Percentiles rank a stretch among this genome's conserved stretches.
These are phyloP conservation scores for Fusarium haematococcum DNA, from an alignment of 2,329 filamentous ascomycete genomes.

Conservation along the genomic window DNA sequence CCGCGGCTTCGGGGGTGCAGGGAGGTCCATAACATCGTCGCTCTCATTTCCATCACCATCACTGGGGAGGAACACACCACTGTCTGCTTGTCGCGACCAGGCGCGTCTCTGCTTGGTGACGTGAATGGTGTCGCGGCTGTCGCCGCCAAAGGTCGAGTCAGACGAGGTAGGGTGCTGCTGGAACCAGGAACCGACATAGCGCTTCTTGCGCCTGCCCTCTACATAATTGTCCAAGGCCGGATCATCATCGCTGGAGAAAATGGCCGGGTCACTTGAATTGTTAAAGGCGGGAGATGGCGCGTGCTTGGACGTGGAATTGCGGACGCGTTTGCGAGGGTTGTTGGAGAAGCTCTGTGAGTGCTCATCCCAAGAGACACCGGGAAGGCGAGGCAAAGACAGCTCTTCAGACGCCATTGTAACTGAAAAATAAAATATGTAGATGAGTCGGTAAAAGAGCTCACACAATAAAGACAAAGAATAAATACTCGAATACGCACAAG, in stretches of 20 bases:
- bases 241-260: slow-evolving; percentile 81
- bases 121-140: slow-evolving; percentile 33
- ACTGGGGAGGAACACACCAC: slow-evolving; percentile 76
- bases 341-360: slow-evolving; percentile 54
- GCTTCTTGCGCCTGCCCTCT: slow-evolving; percentile 68
- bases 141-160: slow-evolving; percentile 60
- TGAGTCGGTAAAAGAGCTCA: not conserved
- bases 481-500: slow-evolving; percentile 15
- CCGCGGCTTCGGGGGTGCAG: slow-evolving; percentile 48
- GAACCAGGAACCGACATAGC: slow-evolving; percentile 77
- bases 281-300: slow-evolving; percentile 57
- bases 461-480: slow-evolving; percentile 19
- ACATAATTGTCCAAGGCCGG: slow-evolving; percentile 74
- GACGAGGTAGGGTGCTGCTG: slow-evolving; percentile 67
- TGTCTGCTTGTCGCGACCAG: slow-evolving; percentile 72
- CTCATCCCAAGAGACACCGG: slow-evolving; percentile 54
- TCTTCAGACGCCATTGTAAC: slow-evolving; percentile 54
- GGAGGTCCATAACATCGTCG: slow-evolving; percentile 53
- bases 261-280: slow-evolving; percentile 76
- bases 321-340: slow-evolving; percentile 55
- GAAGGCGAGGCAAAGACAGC: slow-evolving; percentile 55
- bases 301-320: slow-evolving; percentile 44
- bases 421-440: not conserved
- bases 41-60: slow-evolving; percentile 60
- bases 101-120: slow-evolving; percentile 60